A percentile compares a stretch with the other conserved stretches of the same genome.
Evolutionary conservation across 2,329 filamentous ascomycete species (phyloP).

Genomic region (Aspergillus fijiensis): DNA sequence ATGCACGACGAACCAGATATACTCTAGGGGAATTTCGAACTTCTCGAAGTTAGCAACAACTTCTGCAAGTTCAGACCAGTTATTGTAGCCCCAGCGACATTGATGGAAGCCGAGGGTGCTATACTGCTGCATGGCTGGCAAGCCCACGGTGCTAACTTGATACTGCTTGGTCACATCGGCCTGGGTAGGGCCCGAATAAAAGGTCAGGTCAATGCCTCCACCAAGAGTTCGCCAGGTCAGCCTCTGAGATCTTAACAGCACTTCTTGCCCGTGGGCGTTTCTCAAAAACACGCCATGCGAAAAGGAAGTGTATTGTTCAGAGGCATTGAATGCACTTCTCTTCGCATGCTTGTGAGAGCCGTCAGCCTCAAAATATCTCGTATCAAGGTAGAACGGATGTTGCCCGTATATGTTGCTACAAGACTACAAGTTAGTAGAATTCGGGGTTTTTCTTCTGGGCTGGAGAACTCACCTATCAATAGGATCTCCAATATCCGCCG

Average conservation of each 20-base stretch:
- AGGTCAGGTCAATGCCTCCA: constrained; percentile 75
- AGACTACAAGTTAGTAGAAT: background rate
- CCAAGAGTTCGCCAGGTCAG: constrained; percentile 74
- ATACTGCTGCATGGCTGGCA: constrained; percentile 78
- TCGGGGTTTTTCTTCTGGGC: background rate
- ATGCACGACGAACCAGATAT: constrained; percentile 39
- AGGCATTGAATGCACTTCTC: constrained; percentile 52
- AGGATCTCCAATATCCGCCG: constrained; percentile 64
- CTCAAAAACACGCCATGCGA: constrained; percentile 77
- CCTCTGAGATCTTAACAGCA: constrained; percentile 62
- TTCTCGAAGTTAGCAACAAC: constrained; percentile 54
- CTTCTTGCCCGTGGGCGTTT: constrained; percentile 74
- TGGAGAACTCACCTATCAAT: constrained; percentile 42
- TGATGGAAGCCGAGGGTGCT: constrained; percentile 81
- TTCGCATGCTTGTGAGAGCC: constrained; percentile 54
- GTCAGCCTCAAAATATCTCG: constrained; percentile 66
- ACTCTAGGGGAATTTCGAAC: constrained; percentile 59
- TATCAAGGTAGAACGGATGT: constrained; percentile 79
- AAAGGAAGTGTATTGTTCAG: constrained; percentile 61
- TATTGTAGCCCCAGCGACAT: constrained; percentile 78
- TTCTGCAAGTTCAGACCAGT: constrained; percentile 66
- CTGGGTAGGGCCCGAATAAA: constrained; percentile 71
- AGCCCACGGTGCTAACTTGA: constrained; percentile 63
- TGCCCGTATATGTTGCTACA: constrained; percentile 68
- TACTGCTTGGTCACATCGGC: constrained; percentile 70